Base-by-base conservation (phyloP, 2,329 filamentous ascomycete genomes). In the Colletotrichum siamense region DNA sequence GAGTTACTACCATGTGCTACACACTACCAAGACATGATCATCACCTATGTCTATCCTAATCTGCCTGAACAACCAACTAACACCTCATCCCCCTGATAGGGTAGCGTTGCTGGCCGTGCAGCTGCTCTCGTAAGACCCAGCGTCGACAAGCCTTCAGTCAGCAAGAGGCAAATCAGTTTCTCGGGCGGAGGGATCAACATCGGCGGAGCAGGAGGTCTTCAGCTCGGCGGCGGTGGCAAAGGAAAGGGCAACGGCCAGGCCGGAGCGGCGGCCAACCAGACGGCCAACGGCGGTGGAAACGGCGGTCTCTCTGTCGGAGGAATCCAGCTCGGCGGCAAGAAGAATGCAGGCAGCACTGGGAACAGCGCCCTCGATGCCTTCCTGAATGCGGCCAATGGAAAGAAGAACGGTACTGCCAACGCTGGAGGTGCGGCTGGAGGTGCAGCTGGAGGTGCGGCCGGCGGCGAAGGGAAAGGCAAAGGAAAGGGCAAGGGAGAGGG, bases 161-260 rank as follows among this genome's bases (percentile, higher is more conserved):
- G n/a, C 8, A 75, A 64, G 39, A 73, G 73, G 13, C 73, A 76
- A 26, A 65, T 76, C 32, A 76, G 55, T 39, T 73, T 73, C 57
- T 57, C 24, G 28, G 65, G 66, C 24, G 70, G 73, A 1, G 69
- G 57, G 13, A 76, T 76, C 44, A 69, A 30, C 28, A 59, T 76
- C 64, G 64, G 73, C 32, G 73, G 69, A 7, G 22, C 62, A 10
- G 57, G 63, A 10, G 73, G 73, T 1, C 39, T 73, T 3, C 57
- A 73, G 12, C 63, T 76, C 57, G 57, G 44, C 28, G 55, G 55
- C 26, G 55, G 55, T 6, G 68, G 68, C 3, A 61, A 72, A 13
- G 66, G 39, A 6, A 77, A 75, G 24, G 69, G 34, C 8, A 66
- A 26, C 6, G 65, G 49, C 22, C 57, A 65, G 62, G n/a, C 36